Base-by-base conservation (phyloP, 805 yeast species). In the Starmerella geochares region DNA sequence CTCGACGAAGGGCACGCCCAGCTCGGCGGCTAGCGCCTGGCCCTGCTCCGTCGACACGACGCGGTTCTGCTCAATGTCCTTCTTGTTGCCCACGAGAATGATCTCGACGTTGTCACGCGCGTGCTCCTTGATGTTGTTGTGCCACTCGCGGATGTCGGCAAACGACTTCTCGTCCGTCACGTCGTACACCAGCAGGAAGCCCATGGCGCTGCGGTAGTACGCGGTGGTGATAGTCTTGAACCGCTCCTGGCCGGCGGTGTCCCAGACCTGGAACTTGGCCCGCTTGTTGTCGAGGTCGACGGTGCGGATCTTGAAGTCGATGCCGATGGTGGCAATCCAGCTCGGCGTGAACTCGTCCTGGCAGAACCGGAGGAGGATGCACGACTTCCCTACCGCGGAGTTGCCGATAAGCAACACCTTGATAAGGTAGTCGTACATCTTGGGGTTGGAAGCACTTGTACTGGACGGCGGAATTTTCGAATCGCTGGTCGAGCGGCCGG, bases 211-310 rank as follows among this genome's bases (percentile, higher is more conserved):
- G 71, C 98, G 83, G 74, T 92, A 92, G 71, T 92, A 92, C 14
- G 96, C 90, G 3, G 96, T 86, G 16, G 98, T 90, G 71, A 90
- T 92, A 46, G 97, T 92, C 75, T 96, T 81, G 73, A 90, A 90
- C 60, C 97, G 76, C 70, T 90, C 98, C 73, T 90, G 98, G 46
- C 98, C 98, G 17, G 98, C 98, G 51, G 98, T 90, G 67, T 90
- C 98, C 98, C 98, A 90, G 39, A 90, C 84, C 68, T 92, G 98
- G 65, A 90, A 76, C 71, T 92, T 92, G 68, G 92, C 84, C 57
- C 83, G 83, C 69, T 85, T 84, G 48, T 95, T 96, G 56, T 90
- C 90, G 57, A 88, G 76, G 60, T 90, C 96, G 59, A 88, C 85
- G 25, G 96, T 88, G 70, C 96, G 83, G 66, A 92, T 90, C 72